These are phyloP conservation scores for Hysterium pulicare DNA, from an alignment of 2,329 filamentous ascomycete genomes.

Conservation along the genomic window DNA sequence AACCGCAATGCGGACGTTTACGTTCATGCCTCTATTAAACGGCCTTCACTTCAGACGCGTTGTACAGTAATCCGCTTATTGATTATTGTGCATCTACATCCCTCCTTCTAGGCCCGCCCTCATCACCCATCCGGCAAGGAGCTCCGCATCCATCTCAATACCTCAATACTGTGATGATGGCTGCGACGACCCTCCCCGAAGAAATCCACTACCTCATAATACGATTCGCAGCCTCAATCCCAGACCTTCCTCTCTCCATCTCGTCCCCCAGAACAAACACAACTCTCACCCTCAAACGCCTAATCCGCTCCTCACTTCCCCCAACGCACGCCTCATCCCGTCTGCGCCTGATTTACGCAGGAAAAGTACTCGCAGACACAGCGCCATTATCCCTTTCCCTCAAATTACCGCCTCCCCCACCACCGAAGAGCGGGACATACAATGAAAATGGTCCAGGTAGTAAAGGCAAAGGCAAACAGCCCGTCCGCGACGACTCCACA, in stretches of 20 bases:
- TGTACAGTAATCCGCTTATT: conserved; percentile 3
- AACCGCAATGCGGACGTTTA: too few species aligned
- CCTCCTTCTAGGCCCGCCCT: neutral
- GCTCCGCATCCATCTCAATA: conserved; percentile 3
- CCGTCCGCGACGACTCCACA: conserved; percentile 47
- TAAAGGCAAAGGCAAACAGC: conserved; percentile 66
- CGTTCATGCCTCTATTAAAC: too few species aligned
- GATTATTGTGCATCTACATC: neutral
- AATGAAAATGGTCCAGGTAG: conserved; percentile 20
- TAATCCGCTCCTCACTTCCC: conserved; percentile 71
- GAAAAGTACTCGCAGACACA: conserved; percentile 76
- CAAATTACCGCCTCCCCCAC: conserved; percentile 56
- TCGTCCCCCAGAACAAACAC: conserved; percentile 65
- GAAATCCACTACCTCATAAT: conserved; percentile 70
- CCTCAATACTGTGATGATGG: conserved; percentile 22
- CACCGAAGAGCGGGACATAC: conserved; percentile 25
- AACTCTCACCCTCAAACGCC: conserved; percentile 73
- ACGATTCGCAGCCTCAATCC: conserved; percentile 82
- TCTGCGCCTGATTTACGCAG: conserved; percentile 85
- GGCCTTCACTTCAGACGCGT: neutral
- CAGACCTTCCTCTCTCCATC: conserved; percentile 79
- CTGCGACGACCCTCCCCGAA: conserved; percentile 32
- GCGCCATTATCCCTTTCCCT: conserved; percentile 67
- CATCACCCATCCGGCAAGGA: conserved; percentile 5
- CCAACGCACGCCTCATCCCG: conserved; percentile 61